phyloP scores from a whole-genome alignment of 805 yeast species.

The Lipomyces yamanashiensis region DNA sequence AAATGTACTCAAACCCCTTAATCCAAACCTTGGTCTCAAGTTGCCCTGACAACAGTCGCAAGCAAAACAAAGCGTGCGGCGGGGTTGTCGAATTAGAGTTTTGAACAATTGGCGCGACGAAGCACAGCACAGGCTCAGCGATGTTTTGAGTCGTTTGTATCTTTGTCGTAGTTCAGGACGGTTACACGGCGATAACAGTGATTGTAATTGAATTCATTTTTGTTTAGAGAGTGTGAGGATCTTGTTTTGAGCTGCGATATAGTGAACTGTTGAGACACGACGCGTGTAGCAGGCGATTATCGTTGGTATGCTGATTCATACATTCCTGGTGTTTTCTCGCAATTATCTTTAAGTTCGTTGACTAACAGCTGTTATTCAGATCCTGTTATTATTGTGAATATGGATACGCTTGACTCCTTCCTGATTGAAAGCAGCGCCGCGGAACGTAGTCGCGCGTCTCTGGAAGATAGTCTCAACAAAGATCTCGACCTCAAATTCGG shows the following conservation, averaged over 20 bases:
- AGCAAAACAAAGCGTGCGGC: constrained; percentile 6
- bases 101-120: not conserved
- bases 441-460: constrained; percentile 22
- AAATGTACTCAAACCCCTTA: too few relatives aligned
- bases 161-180: not conserved
- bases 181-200: too few relatives aligned
- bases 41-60: not conserved
- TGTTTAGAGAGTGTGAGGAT: too few relatives aligned
- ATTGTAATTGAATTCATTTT: too few relatives aligned
- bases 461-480: constrained; percentile 10
- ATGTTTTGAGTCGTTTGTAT: not conserved
- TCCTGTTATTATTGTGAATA: not conserved
- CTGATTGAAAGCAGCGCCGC: constrained; percentile 24
- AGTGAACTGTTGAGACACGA: too few relatives aligned
- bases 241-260: too few relatives aligned
- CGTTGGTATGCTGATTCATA: too few relatives aligned
- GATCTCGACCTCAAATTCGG: constrained; percentile 17
- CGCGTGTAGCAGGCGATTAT: too few relatives aligned
- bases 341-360: too few relatives aligned
- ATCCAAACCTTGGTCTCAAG: not conserved
- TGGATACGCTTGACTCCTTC: constrained; percentile 17
- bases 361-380: too few relatives aligned
- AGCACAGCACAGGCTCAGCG: not conserved
- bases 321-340: too few relatives aligned
- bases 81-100: not conserved